Percentiles rank a stretch among this genome's conserved stretches.
Conservation (phyloP, 495 filamentous ascomycete genomes). For the Amphirosellinia nigrospora region DNA sequence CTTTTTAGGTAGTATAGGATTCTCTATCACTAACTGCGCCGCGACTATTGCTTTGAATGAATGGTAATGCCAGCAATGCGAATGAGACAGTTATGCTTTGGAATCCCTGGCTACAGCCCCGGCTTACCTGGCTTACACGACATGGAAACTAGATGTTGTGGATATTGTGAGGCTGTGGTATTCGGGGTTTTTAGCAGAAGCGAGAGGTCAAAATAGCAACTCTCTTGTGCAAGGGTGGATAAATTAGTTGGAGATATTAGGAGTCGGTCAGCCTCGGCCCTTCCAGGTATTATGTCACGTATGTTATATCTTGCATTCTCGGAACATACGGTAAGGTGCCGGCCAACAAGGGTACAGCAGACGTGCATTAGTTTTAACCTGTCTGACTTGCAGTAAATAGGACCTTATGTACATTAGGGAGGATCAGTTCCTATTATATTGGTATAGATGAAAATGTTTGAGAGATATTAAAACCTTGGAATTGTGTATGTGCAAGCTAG, state of each 20-base stretch:
- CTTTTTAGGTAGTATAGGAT: slow-evolving; percentile 2
- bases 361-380: slow-evolving; percentile 13
- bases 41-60: not conserved
- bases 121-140: not conserved
- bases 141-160: not conserved
- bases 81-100: not conserved
- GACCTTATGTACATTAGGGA: not conserved
- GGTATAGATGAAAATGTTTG: no score
- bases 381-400: slow-evolving; percentile 6
- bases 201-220: not conserved
- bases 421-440: no score
- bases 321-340: slow-evolving; percentile 15
- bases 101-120: not conserved
- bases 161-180: slow-evolving; percentile 19
- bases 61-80: not conserved
- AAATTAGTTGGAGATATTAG: not conserved
- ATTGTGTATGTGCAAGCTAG: not conserved
- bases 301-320: not conserved
- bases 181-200: not conserved
- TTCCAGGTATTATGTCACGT: not conserved
- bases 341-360: not conserved
- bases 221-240: not conserved
- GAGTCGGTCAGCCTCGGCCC: slow-evolving; percentile 1
- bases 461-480: not conserved
- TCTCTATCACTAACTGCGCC: not conserved